Base-by-base conservation (phyloP, 1,284 basidiomycete genomes). In the Ganoderma sinense region DNA sequence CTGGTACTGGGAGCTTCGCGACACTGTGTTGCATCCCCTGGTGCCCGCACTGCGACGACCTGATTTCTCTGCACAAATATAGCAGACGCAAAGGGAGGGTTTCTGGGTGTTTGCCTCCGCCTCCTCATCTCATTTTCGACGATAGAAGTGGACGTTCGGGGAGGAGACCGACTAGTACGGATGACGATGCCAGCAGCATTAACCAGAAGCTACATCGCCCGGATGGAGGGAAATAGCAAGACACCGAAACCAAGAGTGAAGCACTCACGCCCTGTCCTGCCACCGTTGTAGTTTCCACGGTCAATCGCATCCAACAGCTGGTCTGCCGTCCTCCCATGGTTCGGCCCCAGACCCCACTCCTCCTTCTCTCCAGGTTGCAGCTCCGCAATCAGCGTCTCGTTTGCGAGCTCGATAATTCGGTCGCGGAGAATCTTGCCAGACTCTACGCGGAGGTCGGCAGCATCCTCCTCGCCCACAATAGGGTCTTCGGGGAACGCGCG, bases 401-500 rank as follows among this genome's bases (percentile, higher is more conserved):
- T 97, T 8, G 96, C 95, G 39, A 99, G 90, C 36, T 88, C 81
- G 59, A 95, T 87, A 66, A 99, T 94, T 64, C 95, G 89, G 36
- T 89, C 84, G 36, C 91, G 81, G 70, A 98, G 82, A 0, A 80
- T 81, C 20, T 80, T 81, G 40, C 86, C 87, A 10, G 84, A 82
- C 20, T 87, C 87, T 2, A 78, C 78, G 13, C 94, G 88, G 10
- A 98, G 82, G 71, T 97, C 96, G 0, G 88, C 85, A 0, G 97
- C 92, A 79, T 98, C 96, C 82, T 99, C 98, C 82, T 99, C 98
- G 40, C 97, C 98, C 41, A 99, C 93, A 78, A 99, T 96, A 20
- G 88, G 88, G 82, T 99, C 97, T 0, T 87, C 76, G 0, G 97
- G 96, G 82, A 97, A 99, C 6, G 93, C 89, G 20, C 84, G 84